A percentile compares a stretch with the other conserved stretches of the same genome.
phyloP scores from a whole-genome alignment of 202 grass and related monocot species.

The Schoenoplectus triqueter region DNA sequence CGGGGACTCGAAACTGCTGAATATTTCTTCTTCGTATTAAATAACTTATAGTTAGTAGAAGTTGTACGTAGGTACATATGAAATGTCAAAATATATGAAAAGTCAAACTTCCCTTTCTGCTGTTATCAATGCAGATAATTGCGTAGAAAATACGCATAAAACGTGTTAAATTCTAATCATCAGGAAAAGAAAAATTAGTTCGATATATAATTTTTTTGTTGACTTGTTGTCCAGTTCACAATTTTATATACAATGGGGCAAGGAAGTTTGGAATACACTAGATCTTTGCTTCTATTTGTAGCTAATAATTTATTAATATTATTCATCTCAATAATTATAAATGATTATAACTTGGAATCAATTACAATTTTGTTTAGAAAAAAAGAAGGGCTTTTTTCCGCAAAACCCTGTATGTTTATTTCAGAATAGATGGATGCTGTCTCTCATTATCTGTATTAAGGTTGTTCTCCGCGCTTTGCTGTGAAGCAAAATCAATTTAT shows the following conservation, averaged over 20 bases:
- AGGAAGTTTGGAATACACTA: background rate
- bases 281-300: too few species aligned
- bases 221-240: background rate
- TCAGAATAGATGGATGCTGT: too few species aligned
- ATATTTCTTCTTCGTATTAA: background rate
- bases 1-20: background rate
- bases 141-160: background rate
- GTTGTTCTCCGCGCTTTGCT: too few species aligned
- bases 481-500: too few species aligned
- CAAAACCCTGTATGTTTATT: too few species aligned
- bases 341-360: too few species aligned
- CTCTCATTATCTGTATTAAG: too few species aligned
- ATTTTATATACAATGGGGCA: too few species aligned
- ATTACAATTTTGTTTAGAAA: too few species aligned
- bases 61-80: background rate
- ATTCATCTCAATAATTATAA: background rate
- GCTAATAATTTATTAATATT: too few species aligned
- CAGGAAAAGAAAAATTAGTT: background rate
- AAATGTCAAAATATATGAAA: slow-evolving; percentile 12
- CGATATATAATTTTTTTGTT: background rate
- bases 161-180: background rate
- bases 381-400: too few species aligned
- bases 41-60: background rate
- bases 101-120: background rate
- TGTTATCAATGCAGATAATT: background rate